Evolutionary conservation across 306 rosid genomes (phyloP).

Genomic region (Trichosanthes cucumerina): DNA sequence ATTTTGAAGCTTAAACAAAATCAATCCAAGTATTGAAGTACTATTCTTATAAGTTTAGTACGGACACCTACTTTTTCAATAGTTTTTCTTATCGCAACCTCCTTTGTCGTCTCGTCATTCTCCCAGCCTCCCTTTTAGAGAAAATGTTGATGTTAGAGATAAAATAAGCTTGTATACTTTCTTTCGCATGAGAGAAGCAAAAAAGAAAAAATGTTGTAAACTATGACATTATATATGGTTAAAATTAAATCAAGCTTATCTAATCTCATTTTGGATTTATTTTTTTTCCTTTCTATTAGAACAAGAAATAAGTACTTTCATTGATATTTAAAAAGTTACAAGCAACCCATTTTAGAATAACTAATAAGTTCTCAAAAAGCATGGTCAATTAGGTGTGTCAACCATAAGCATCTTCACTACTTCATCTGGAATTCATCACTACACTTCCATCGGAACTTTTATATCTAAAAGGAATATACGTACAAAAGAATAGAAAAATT

Average conservation of each 20-base stretch:
- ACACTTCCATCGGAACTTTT: slow-evolving; percentile 16
- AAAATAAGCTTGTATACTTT: not conserved
- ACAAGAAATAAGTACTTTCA: too few species aligned
- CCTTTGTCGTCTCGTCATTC: slow-evolving; percentile 45
- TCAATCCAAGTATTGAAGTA: not conserved
- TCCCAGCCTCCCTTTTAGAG: slow-evolving; percentile 52
- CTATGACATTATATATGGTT: not conserved
- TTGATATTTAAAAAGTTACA: too few species aligned
- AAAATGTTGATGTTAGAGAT: not conserved
- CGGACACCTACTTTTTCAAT: slow-evolving; percentile 56
- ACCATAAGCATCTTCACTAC: slow-evolving; percentile 48
- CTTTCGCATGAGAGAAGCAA: not conserved
- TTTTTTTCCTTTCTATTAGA: not conserved
- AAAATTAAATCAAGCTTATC: not conserved
- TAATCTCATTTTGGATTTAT: not conserved
- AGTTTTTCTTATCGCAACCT: slow-evolving; percentile 44
- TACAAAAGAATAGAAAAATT: slow-evolving; percentile 12
- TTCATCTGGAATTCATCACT: slow-evolving; percentile 26
- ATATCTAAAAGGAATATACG: slow-evolving; percentile 49
- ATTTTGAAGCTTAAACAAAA: not conserved
- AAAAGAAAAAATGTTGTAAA: not conserved
- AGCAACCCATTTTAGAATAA: not conserved
- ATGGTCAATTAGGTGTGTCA: slow-evolving; percentile 41
- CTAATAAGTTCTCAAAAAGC: slow-evolving; percentile 5
- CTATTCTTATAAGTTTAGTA: slow-evolving; percentile 35